Conservation (phyloP, 768 basidiomycete genomes). For the Hydnomerulius pinastri region DNA sequence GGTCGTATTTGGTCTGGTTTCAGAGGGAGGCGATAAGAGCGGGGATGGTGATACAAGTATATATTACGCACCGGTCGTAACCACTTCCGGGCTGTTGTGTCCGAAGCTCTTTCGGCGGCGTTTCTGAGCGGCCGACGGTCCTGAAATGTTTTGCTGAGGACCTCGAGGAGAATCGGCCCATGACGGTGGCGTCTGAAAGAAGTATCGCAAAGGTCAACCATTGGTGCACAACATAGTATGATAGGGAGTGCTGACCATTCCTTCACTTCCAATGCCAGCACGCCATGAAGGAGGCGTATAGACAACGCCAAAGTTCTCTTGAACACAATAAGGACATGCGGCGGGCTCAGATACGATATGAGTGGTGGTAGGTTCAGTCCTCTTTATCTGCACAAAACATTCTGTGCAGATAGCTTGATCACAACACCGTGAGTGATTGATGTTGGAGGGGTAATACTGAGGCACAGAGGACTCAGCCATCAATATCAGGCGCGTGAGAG, state of each 20-base stretch:
- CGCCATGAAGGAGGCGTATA: slow-evolving; percentile 85
- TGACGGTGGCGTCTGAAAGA: slow-evolving; percentile 38
- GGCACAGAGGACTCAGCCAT: slow-evolving; percentile 28
- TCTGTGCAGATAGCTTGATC: slow-evolving; percentile 99
- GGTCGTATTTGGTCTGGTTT: slow-evolving; percentile 89
- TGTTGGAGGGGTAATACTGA: slow-evolving; percentile 96
- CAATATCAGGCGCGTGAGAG: slow-evolving; percentile 15
- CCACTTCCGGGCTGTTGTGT: slow-evolving; percentile 85
- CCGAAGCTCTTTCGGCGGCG: slow-evolving; percentile 88
- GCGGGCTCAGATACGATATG: slow-evolving; percentile 97
- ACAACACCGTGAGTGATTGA: slow-evolving; percentile 96
- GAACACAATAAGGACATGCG: slow-evolving; percentile 96
- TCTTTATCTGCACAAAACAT: slow-evolving; percentile 99
- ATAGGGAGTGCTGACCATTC: slow-evolving; percentile 49
- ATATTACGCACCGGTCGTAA: slow-evolving; percentile 72
- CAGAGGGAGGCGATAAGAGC: slow-evolving; percentile 9
- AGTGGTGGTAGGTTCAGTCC: slow-evolving; percentile 90
- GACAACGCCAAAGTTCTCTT: slow-evolving; percentile 93
- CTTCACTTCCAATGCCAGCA: slow-evolving; percentile 74
- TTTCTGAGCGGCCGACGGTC: slow-evolving; percentile 54
- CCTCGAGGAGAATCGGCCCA: slow-evolving; percentile 59
- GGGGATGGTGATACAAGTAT: slow-evolving; percentile 3
- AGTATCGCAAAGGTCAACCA: neutral
- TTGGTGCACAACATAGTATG: neutral
- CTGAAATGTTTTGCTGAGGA: slow-evolving; percentile 40